Conservation (phyloP, 192 early-diverging fungal species). For the Backusella mclennaniae region DNA sequence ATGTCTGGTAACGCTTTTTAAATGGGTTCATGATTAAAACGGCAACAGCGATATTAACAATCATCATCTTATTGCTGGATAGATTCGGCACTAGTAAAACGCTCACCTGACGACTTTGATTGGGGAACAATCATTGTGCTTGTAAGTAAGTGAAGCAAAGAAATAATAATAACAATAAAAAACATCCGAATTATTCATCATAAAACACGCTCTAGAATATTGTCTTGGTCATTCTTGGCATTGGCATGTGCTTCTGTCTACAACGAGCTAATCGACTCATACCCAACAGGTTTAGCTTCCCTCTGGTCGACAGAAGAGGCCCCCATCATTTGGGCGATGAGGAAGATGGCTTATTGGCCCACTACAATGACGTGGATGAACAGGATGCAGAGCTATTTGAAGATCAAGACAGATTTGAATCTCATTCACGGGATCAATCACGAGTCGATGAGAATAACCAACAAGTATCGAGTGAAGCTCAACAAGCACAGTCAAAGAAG, state of each 20-base stretch:
- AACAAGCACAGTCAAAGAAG: background rate
- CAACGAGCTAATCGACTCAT: slow-evolving; percentile 21
- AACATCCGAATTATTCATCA: background rate
- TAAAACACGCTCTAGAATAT: slow-evolving; percentile 9
- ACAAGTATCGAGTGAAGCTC: background rate
- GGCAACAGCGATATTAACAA: no score
- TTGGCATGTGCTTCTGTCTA: slow-evolving; percentile 30
- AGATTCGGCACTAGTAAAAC: background rate
- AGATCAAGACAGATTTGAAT: background rate
- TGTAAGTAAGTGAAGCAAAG: background rate
- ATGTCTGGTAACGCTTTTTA: background rate
- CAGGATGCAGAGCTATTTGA: background rate
- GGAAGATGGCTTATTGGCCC: slow-evolving; percentile 16
- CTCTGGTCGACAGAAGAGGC: slow-evolving; percentile 2
- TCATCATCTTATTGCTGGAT: background rate
- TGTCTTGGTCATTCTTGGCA: slow-evolving; percentile 6
- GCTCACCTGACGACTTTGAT: slow-evolving; percentile 15
- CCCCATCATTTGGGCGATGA: background rate
- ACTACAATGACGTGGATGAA: slow-evolving; percentile 9
- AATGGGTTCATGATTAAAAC: no score
- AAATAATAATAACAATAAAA: background rate
- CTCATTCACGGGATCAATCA: background rate
- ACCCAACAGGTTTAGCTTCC: slow-evolving; percentile 25
- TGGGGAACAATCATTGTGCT: slow-evolving; percentile 13
- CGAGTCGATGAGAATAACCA: background rate